Evolutionary conservation across 2,329 filamentous ascomycete genomes (phyloP), one percentile per base, ranked within the genome.

Genomic region (Talaromyces atroroseus): DNA sequence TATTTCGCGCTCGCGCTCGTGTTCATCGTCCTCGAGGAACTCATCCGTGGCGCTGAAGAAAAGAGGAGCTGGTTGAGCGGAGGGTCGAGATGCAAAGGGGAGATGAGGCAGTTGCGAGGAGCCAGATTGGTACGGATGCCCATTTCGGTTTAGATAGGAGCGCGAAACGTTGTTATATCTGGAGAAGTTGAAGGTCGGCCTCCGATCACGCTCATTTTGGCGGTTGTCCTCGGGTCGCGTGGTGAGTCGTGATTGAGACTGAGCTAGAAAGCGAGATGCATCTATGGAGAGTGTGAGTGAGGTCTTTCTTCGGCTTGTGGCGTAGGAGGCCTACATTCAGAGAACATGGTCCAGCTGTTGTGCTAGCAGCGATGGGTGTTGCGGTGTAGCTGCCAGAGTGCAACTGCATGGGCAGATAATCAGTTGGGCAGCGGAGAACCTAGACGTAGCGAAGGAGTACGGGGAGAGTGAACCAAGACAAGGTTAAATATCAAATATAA

Each of bases 181-280:
- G 64, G 71, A 74, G 62, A 73, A 72, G 47, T 50, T 58, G 45
- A 53, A 58, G 38, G 54, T 60, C 76, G 78, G 66, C 76, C 78
- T 67, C 76, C 69, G 50, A 74, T 77, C 47, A 49, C 51, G 50
- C 46, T 58, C 56, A 49, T 53, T 53, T 62, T 73, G 66, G 63
- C 79, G 72, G 54, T 70, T 62, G 52, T 76, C 72, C 56, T 83
- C 83, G 59, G 82, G 74, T 70, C 87, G 83, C 75, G 91, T 85
- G 63, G 88, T 90, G 66, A 97, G 80, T 61, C 90, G 87, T 60
- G 92, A 95, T 79, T 96, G 92, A 63, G 92, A 96, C 82, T 97
- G 94, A 60, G 92, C 90, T 66, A 99, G 85, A 73, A 99, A 99
- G 65, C 87, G 88, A 64, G 92, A 97, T 67, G 94, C 94, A 86